These are phyloP conservation scores for Termitomyces sp. DNA, from an alignment of 768 basidiomycete genomes.

Conservation along the genomic window DNA sequence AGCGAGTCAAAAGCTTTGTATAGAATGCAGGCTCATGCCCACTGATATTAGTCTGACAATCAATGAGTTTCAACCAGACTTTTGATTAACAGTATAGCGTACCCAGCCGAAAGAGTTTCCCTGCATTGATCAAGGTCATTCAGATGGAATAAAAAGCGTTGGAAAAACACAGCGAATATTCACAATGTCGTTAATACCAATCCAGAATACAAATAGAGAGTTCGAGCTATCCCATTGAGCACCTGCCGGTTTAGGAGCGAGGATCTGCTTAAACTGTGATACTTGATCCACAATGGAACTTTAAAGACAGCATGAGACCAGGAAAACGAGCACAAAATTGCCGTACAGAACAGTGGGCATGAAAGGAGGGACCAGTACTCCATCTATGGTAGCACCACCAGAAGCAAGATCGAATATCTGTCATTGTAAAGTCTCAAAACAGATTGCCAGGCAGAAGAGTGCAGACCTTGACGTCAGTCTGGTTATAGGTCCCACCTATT, in stretches of 20 bases:
- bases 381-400: background rate
- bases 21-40: slow-evolving; percentile 27
- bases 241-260: slow-evolving; percentile 35
- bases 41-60: slow-evolving; percentile 28
- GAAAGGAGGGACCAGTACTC: background rate
- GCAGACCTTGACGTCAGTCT: slow-evolving; percentile 43
- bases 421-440: background rate
- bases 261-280: slow-evolving; percentile 39
- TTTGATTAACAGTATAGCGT: slow-evolving; percentile 5
- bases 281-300: slow-evolving; percentile 56
- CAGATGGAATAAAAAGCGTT: background rate
- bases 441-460: background rate
- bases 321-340: background rate
- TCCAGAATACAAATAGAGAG: slow-evolving; percentile 55
- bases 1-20: slow-evolving; percentile 26
- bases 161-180: slow-evolving; percentile 12
- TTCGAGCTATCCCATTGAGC: slow-evolving; percentile 49
- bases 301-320: background rate
- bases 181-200: slow-evolving; percentile 62
- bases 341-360: background rate
- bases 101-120: slow-evolving; percentile 47
- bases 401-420: slow-evolving; percentile 21
- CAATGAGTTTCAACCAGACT: background rate
- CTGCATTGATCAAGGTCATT: slow-evolving; percentile 20
- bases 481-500: slow-evolving; percentile 48